Base-by-base conservation (phyloP, 495 filamentous ascomycete genomes). In the Neurospora sp. region DNA sequence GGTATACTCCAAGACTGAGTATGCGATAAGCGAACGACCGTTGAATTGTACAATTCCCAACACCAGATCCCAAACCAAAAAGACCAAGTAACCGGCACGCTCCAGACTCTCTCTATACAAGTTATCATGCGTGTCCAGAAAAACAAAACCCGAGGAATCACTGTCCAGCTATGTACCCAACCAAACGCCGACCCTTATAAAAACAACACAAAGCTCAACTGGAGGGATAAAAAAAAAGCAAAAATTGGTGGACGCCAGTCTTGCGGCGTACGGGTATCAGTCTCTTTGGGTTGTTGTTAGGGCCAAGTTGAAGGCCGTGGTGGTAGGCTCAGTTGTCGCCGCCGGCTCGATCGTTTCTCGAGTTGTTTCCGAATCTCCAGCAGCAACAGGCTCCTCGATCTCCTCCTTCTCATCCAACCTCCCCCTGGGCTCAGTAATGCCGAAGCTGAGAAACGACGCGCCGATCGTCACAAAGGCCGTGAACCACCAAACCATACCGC, bases 401-500 rank as follows among this genome's bases (percentile, higher is more conserved):
- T 76, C 77, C 27, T 75, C 75, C 70, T 80, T 80, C 71, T 78
- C 77, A 70, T 83, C 84, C 77, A 82, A 82, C 23, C 81, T 79
- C 16, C 79, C 84, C 27, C 76, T 72, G 16, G 83, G 80, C 37
- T 88, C 87, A 46, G 79, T 81, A 74, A 90, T 85, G 70, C 83
- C 82, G 69, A 88, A 75, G 62, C 84, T 84, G 75, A 88, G 77
- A 39, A 79, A 82, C 20, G 92, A 93, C 62, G 94, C 96, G 70
- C 90, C 79, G 10, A 94, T 76, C 74, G 93, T 91, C 40, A 98
- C 89, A 10, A 93, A 66, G 10, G 90, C 92, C 77, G 90, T 93
- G 71, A 89, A 88, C 96, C 96, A 98, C 95, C 96, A 99, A 10
- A 93, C 90, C 6, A 98, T 83, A 66, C 94, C 94, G 20, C 93